phyloP scores from a whole-genome alignment of 495 filamentous ascomycete genomes.

The Talaromyces ruber region DNA sequence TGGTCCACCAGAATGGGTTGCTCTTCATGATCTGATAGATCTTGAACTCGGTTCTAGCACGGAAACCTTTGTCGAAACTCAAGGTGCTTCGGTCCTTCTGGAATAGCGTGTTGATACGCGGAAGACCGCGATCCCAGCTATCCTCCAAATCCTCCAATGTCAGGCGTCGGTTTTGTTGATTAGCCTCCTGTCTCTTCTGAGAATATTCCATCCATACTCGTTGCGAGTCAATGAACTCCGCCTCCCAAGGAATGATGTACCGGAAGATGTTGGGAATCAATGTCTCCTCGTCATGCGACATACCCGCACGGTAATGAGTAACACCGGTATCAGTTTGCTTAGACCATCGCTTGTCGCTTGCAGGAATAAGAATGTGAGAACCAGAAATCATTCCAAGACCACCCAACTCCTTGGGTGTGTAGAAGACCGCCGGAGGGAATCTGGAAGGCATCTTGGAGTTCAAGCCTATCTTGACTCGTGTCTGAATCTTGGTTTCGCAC shows the following conservation, averaged over 20 bases:
- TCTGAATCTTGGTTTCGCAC: constrained; percentile 99
- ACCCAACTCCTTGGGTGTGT: constrained; percentile 97
- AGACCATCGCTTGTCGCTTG: constrained; percentile 95
- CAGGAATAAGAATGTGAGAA: constrained; percentile 95
- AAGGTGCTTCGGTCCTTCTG: constrained; percentile 97
- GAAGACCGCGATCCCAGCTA: constrained; percentile 97
- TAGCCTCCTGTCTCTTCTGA: constrained; percentile 93
- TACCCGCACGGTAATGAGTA: constrained; percentile 94
- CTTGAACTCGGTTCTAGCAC: constrained; percentile 94
- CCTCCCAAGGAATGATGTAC: constrained; percentile 99
- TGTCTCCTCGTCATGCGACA: constrained; percentile 98
- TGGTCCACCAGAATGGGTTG: constrained; percentile 99
- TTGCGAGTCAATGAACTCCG: constrained; percentile 98
- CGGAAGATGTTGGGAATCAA: constrained; percentile 98
- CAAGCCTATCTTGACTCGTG: constrained; percentile 95
- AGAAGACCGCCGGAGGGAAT: constrained; percentile 98
- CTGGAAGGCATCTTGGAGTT: constrained; percentile 99
- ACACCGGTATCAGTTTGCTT: constrained; percentile 97
- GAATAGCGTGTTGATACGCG: constrained; percentile 98
- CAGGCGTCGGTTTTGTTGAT: constrained; percentile 91
- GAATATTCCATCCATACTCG: constrained; percentile 99
- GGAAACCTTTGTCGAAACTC: constrained; percentile 98
- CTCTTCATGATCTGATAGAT: constrained; percentile 99
- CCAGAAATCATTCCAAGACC: constrained; percentile 99
- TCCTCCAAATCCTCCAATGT: constrained; percentile 97